A percentile compares a stretch with the other conserved stretches of the same genome.
These are phyloP conservation scores for Neofusicoccum sp. DNA, from an alignment of 2,329 filamentous ascomycete genomes.

Conservation along the genomic window DNA sequence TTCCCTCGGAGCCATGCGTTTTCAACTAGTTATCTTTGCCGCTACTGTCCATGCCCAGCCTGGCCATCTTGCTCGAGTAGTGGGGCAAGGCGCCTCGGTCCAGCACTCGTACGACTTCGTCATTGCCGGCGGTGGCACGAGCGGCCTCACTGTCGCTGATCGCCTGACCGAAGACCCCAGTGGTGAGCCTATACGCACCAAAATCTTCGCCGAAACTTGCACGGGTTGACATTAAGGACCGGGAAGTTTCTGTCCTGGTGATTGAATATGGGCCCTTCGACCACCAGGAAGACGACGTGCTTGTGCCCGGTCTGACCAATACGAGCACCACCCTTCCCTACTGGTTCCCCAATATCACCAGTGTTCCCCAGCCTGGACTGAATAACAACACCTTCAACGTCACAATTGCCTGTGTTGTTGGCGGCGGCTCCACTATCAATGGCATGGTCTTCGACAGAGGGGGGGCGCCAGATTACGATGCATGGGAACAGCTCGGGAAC, in stretches of 20 bases:
- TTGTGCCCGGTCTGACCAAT: not conserved
- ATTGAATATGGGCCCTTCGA: conserved; percentile 31
- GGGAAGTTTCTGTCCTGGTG: conserved; percentile 24
- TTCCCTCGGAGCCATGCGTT: too few species aligned
- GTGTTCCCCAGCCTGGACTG: conserved; percentile 42
- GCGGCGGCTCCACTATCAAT: conserved; percentile 49
- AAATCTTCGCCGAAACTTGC: not conserved
- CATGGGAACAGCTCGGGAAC: conserved; percentile 33
- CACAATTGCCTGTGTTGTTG: conserved; percentile 50
- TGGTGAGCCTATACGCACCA: conserved; percentile 17
- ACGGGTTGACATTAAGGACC: not conserved
- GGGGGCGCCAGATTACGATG: conserved; percentile 30
- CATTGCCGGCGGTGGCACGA: conserved; percentile 16
- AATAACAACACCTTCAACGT: conserved; percentile 42
- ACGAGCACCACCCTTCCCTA: not conserved
- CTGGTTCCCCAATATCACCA: conserved; percentile 41
- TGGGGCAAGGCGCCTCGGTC: too few species aligned
- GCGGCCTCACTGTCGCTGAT: conserved; percentile 14
- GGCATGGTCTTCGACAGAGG: conserved; percentile 38
- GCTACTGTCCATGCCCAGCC: too few species aligned
- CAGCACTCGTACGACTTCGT: conserved; percentile 6
- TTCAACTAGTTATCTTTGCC: too few species aligned
- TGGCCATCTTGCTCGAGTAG: too few species aligned
- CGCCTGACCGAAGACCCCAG: conserved; percentile 9
- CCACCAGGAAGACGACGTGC: conserved; percentile 22